These are phyloP conservation scores for Cryptosporidium xiaoi DNA, from an alignment of 169 alveolate species.

Conservation along the genomic window DNA sequence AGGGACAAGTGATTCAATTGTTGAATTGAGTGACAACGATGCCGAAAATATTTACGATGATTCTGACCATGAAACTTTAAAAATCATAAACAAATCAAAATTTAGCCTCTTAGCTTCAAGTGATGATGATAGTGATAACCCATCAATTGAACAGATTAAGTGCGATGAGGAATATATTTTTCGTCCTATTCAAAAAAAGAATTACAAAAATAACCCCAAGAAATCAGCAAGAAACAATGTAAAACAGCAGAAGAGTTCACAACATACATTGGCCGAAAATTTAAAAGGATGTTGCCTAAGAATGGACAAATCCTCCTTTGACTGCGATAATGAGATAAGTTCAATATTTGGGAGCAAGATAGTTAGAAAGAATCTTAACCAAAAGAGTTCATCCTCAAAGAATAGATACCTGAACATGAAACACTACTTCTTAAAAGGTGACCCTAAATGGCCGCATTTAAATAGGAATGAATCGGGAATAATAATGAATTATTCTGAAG, in stretches of 20 bases:
- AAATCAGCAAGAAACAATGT: no score
- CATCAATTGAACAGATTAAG: no score
- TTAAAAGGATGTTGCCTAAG: constrained; percentile 18
- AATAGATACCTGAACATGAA: constrained; percentile 52
- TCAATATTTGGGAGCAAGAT: constrained; percentile 49
- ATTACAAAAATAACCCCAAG: no score
- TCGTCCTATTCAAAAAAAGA: no score
- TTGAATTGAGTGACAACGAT: not conserved
- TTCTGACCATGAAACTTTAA: no score
- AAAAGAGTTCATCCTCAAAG: not conserved
- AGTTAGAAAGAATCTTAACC: not conserved
- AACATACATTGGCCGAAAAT: not conserved
- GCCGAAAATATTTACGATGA: no score
- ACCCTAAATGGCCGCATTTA: constrained; percentile 62
- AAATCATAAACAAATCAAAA: no score
- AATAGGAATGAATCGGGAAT: constrained; percentile 55
- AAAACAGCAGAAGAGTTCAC: constrained; percentile 9
- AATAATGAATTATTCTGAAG: constrained; percentile 59
- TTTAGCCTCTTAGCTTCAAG: no score
- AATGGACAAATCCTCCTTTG: constrained; percentile 40
- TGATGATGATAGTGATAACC: no score
- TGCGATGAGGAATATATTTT: no score
- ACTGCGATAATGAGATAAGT: constrained; percentile 63
- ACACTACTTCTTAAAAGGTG: constrained; percentile 26
- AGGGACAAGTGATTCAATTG: not conserved